Evolutionary conservation across 2,329 filamentous ascomycete species (phyloP).

Genomic region (Pseudogymnoascus sp.): DNA sequence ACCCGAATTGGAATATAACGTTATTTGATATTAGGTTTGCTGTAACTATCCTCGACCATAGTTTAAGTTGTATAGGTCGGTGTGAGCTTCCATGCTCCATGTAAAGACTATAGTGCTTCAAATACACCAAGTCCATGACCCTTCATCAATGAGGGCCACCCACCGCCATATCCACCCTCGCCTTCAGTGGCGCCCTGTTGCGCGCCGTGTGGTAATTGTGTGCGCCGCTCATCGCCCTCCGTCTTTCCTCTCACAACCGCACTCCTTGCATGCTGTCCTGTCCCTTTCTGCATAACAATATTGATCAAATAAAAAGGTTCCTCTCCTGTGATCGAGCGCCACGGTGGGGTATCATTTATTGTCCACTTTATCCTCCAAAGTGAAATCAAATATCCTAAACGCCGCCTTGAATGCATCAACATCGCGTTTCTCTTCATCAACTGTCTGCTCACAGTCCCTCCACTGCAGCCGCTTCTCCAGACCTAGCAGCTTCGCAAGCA

Average conservation of each 20-base stretch:
- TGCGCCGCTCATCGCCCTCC: background rate
- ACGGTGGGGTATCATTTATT: slow-evolving; percentile 2
- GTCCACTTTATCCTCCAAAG: slow-evolving; percentile 11
- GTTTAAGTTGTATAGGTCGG: background rate
- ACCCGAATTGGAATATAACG: background rate
- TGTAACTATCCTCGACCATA: background rate
- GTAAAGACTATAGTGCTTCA: background rate
- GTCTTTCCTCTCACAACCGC: background rate
- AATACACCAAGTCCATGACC: background rate
- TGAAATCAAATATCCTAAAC: slow-evolving; percentile 81
- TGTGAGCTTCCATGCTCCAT: background rate
- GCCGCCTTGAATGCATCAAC: slow-evolving; percentile 69
- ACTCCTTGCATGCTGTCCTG: background rate
- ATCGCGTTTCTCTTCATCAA: slow-evolving; percentile 70
- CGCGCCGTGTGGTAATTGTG: no score
- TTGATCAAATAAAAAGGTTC: background rate
- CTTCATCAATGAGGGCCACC: background rate
- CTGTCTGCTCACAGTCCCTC: slow-evolving; percentile 72
- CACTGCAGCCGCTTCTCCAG: slow-evolving; percentile 73
- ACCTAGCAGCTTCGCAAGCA: slow-evolving; percentile 77
- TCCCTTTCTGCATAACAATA: background rate
- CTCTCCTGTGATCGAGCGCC: background rate
- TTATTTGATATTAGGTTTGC: slow-evolving; percentile 1
- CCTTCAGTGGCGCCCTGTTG: no score
- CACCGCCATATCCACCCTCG: background rate